Evolutionary conservation across 2,329 filamentous ascomycete genomes (phyloP).

Genomic region (Neocucurbitaria cava): DNA sequence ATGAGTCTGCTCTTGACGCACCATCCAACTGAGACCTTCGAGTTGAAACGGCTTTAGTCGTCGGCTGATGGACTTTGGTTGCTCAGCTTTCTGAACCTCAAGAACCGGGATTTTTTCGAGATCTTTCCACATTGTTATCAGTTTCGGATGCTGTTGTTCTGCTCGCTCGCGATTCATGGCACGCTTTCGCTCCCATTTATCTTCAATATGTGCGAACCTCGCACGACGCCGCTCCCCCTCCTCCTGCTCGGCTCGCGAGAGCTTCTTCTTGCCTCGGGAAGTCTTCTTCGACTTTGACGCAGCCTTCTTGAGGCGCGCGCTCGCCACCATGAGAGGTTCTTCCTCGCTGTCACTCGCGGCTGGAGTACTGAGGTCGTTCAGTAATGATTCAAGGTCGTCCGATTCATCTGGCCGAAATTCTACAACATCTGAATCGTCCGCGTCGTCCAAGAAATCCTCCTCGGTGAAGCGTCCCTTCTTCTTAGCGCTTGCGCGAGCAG

Average conservation of each 20-base stretch:
- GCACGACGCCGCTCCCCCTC: constrained; percentile 26
- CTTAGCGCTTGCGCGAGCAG: constrained; percentile 28
- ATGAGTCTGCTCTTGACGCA: constrained; percentile 80
- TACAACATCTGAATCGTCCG: constrained; percentile 35
- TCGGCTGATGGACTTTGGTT: constrained; percentile 80
- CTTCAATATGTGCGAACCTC: constrained; percentile 44
- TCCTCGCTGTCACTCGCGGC: constrained; percentile 37
- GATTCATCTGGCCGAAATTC: constrained; percentile 38
- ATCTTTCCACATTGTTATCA: constrained; percentile 84
- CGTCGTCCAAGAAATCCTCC: constrained; percentile 26
- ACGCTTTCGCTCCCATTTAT: constrained; percentile 57
- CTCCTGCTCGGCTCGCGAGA: constrained; percentile 28
- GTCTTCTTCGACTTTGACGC: constrained; percentile 15
- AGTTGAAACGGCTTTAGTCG: constrained; percentile 92
- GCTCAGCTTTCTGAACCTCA: constrained; percentile 67
- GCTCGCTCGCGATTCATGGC: constrained; percentile 67
- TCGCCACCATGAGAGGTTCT: constrained; percentile 29
- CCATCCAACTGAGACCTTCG: constrained; percentile 94
- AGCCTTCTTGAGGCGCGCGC: constrained; percentile 24
- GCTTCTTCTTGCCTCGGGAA: constrained; percentile 34
- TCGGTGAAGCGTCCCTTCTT: constrained; percentile 17
- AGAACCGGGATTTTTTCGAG: constrained; percentile 73
- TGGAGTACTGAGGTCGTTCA: constrained; percentile 25
- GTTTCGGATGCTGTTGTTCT: constrained; percentile 76
- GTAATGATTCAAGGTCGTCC: constrained; percentile 28